Evolutionary conservation across 345 rosid genomes (phyloP).

Genomic region (Moringa oleifera): DNA sequence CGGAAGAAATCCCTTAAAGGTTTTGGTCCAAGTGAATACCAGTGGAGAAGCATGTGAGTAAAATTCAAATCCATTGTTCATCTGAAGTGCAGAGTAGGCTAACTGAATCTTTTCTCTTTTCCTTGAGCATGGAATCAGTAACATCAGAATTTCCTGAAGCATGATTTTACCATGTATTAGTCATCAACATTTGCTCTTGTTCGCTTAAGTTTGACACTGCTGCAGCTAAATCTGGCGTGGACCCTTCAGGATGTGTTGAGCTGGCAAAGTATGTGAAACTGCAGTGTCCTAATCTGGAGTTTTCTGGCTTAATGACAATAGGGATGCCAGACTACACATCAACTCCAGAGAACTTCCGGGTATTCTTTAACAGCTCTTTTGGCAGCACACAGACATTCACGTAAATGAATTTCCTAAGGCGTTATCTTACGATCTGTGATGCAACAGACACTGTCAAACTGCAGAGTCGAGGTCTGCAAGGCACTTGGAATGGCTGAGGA

Average conservation of each 20-base stretch:
- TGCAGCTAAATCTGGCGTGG: slow-evolving; percentile 87
- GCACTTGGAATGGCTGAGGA: slow-evolving; percentile 65
- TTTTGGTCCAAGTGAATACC: slow-evolving; percentile 90
- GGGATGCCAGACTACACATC: slow-evolving; percentile 89
- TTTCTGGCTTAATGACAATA: slow-evolving; percentile 93
- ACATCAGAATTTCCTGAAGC: not conserved
- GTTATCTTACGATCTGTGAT: slow-evolving; percentile 6
- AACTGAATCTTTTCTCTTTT: no score
- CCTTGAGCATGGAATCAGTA: not conserved
- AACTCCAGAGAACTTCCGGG: slow-evolving; percentile 89
- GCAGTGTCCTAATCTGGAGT: slow-evolving; percentile 59
- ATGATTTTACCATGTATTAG: no score
- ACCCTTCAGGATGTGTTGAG: slow-evolving; percentile 65
- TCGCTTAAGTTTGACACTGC: slow-evolving; percentile 7
- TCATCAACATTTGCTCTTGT: not conserved
- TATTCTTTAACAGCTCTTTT: slow-evolving; percentile 11
- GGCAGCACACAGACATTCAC: not conserved
- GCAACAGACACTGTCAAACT: slow-evolving; percentile 56
- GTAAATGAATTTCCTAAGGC: slow-evolving; percentile 4
- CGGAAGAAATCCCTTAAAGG: slow-evolving; percentile 77
- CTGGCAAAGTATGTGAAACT: slow-evolving; percentile 64
- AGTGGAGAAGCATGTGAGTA: slow-evolving; percentile 90
- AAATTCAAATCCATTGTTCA: not conserved
- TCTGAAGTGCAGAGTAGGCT: not conserved
- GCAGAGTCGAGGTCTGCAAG: slow-evolving; percentile 78